Conservation (phyloP, 352 stramenopile species). For the Phytophthora tentaculata region DNA sequence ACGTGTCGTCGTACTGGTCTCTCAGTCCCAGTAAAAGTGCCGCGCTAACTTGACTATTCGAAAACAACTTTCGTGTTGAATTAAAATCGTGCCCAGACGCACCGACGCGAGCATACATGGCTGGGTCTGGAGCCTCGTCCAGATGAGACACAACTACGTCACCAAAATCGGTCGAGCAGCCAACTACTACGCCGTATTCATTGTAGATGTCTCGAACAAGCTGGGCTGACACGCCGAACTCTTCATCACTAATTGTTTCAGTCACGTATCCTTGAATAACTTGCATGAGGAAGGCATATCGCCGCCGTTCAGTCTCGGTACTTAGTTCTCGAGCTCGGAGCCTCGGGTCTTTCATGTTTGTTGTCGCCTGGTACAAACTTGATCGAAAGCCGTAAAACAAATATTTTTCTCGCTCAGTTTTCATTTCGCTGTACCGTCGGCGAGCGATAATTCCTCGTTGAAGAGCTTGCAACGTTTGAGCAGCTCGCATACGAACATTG, state of each 20-base stretch:
- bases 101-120: slow-evolving; percentile 19
- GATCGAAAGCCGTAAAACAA: slow-evolving; percentile 75
- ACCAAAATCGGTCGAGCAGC: slow-evolving; percentile 56
- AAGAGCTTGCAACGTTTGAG: slow-evolving; percentile 67
- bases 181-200: slow-evolving; percentile 70
- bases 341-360: slow-evolving; percentile 50
- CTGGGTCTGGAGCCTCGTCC: slow-evolving; percentile 1
- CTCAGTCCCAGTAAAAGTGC: slow-evolving; percentile 59
- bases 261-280: slow-evolving; percentile 61
- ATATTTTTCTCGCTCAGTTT: slow-evolving; percentile 57
- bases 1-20: slow-evolving; percentile 70
- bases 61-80: slow-evolving; percentile 30
- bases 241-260: slow-evolving; percentile 42
- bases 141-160: slow-evolving; percentile 47
- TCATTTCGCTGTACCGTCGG: slow-evolving; percentile 58
- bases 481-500: slow-evolving; percentile 55
- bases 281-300: slow-evolving; percentile 75
- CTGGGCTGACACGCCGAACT: slow-evolving; percentile 43
- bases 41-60: slow-evolving; percentile 52
- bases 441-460: slow-evolving; percentile 70
- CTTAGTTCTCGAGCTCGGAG: slow-evolving; percentile 43
- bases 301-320: slow-evolving; percentile 44
- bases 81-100: slow-evolving; percentile 1
- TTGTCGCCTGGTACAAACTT: slow-evolving; percentile 52
- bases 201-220: slow-evolving; percentile 55